A percentile compares a stretch with the other conserved stretches of the same genome.
Evolutionary conservation across 2,329 filamentous ascomycete genomes (phyloP).

Genomic region (Zymoseptoria pseudotritici): DNA sequence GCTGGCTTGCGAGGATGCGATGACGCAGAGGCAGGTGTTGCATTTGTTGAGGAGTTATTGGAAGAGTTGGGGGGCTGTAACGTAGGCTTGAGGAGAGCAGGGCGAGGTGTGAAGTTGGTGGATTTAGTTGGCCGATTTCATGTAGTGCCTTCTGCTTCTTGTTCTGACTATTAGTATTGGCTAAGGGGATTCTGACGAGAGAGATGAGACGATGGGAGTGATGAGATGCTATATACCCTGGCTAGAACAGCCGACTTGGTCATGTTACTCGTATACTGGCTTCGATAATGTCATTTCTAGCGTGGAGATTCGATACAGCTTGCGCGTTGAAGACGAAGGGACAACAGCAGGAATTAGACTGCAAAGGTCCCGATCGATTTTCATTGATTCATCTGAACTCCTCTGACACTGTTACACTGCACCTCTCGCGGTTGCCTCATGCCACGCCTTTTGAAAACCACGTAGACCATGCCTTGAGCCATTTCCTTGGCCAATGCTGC

Average conservation of each 20-base stretch:
- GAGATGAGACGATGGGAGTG: not conserved
- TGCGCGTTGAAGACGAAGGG: no score
- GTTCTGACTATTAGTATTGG: not conserved
- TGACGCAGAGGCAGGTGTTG: conserved; percentile 46
- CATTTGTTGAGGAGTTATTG: conserved; percentile 27
- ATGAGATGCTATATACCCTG: not conserved
- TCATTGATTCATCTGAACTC: not conserved
- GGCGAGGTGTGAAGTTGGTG: not conserved
- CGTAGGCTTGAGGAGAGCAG: not conserved
- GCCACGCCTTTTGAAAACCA: not conserved
- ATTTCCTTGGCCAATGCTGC: not conserved
- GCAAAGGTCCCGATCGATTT: not conserved
- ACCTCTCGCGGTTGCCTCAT: not conserved
- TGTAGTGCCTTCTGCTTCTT: not conserved
- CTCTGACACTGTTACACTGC: not conserved
- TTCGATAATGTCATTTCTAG: not conserved
- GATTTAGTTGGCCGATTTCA: no score
- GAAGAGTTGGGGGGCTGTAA: conserved; percentile 17
- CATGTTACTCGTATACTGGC: not conserved
- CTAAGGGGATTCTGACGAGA: not conserved
- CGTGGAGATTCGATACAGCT: no score
- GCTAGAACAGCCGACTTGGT: not conserved
- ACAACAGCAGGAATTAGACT: no score
- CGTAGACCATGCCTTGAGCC: not conserved
- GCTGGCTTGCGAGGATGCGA: conserved; percentile 53